A percentile compares a stretch with the other conserved stretches of the same genome.
Evolutionary conservation across 2,329 filamentous ascomycete genomes (phyloP).

Genomic region (Bimuria novae-zelandiae): DNA sequence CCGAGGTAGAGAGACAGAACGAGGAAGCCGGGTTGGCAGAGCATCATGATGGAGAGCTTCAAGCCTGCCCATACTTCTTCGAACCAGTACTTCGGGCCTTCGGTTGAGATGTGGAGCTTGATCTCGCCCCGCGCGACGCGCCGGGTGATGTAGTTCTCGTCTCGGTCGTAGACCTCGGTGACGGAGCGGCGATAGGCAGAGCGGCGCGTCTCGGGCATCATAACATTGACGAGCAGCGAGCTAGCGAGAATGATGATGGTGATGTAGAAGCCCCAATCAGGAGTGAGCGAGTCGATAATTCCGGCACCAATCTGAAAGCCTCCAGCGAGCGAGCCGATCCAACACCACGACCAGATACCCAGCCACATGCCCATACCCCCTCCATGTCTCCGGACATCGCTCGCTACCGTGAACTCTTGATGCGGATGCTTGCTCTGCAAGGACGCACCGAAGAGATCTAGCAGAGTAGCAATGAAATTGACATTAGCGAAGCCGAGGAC

Average conservation of each 20-base stretch:
- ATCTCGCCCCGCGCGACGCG: constrained; percentile 73
- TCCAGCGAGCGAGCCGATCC: constrained; percentile 70
- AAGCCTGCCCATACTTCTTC: constrained; percentile 75
- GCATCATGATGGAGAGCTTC: constrained; percentile 69
- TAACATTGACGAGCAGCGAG: constrained; percentile 70
- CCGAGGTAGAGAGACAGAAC: constrained; percentile 72
- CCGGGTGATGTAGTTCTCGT: constrained; percentile 54
- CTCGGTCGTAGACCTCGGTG: constrained; percentile 58
- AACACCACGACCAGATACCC: constrained; percentile 68
- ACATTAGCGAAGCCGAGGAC: constrained; percentile 76
- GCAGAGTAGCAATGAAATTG: constrained; percentile 72
- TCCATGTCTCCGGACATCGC: constrained; percentile 73
- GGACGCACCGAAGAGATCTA: constrained; percentile 77
- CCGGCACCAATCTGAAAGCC: constrained; percentile 74
- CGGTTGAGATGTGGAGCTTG: constrained; percentile 74
- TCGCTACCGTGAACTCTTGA: constrained; percentile 69
- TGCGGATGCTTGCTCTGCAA: constrained; percentile 74
- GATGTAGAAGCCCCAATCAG: constrained; percentile 77
- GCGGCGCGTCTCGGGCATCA: constrained; percentile 73
- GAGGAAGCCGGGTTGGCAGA: constrained; percentile 74
- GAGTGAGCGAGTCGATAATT: constrained; percentile 66
- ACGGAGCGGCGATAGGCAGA: constrained; percentile 71
- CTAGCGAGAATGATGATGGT: constrained; percentile 69
- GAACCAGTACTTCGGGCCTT: constrained; percentile 76
- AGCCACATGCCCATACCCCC: constrained; percentile 81